These are phyloP conservation scores for Cladosporium sphaerospermum DNA, from an alignment of 2,329 filamentous ascomycete species.

Conservation along the genomic window DNA sequence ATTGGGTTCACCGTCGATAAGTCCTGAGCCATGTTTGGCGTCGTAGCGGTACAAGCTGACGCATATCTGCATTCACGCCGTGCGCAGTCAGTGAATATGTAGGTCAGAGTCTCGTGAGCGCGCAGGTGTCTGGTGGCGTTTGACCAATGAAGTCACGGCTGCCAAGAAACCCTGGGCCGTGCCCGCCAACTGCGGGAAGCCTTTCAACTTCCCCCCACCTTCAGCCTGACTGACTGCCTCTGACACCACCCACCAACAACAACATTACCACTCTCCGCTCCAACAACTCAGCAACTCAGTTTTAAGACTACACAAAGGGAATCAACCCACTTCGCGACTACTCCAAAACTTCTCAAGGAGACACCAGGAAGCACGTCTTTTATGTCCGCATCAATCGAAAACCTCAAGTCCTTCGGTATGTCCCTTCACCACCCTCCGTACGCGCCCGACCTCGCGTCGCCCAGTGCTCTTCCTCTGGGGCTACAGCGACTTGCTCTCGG, in stretches of 20 bases:
- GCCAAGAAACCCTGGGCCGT: no score
- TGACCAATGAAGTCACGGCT: no score
- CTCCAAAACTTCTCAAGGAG: background rate
- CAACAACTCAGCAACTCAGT: background rate
- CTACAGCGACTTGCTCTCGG: background rate
- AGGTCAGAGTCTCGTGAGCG: no score
- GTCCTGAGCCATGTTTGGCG: no score
- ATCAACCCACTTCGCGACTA: constrained; percentile 6
- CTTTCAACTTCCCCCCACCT: background rate
- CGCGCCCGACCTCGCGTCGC: background rate
- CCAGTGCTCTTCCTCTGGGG: background rate
- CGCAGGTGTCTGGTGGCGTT: no score
- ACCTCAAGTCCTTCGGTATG: constrained; percentile 92
- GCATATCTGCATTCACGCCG: no score
- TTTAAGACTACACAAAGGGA: background rate
- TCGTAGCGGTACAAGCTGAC: no score
- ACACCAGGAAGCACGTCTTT: constrained; percentile 39
- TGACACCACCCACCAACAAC: constrained; percentile 1
- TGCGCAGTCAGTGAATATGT: no score
- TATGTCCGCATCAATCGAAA: constrained; percentile 87
- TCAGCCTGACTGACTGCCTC: background rate
- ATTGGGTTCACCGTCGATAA: no score
- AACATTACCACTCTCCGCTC: constrained; percentile 3
- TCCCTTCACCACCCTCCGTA: constrained; percentile 18
- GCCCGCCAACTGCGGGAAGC: background rate